These are phyloP conservation scores for Wilhelminamyces savonicus DNA, from an alignment of 805 yeast species.

Conservation along the genomic window DNA sequence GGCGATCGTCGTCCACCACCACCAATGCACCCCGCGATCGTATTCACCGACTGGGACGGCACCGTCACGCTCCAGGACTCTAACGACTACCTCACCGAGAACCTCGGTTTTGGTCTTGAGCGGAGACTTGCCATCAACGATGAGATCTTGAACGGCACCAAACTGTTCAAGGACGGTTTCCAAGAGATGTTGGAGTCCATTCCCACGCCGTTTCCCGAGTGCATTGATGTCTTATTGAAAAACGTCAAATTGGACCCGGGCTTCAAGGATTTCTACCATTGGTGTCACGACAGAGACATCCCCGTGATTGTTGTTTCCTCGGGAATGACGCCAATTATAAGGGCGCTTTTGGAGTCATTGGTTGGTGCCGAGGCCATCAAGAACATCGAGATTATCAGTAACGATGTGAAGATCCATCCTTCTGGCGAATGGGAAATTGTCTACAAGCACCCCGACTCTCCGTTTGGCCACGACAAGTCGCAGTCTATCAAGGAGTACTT, in stretches of 20 bases:
- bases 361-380: conserved; percentile 72
- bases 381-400: conserved; percentile 75
- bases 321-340: conserved; percentile 92
- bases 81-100: conserved; percentile 86
- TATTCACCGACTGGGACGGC: conserved; percentile 98
- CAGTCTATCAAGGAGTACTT: conserved; percentile 58
- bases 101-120: conserved; percentile 75
- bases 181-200: conserved; percentile 77
- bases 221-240: conserved; percentile 62
- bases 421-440: conserved; percentile 75
- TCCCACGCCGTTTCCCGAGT: conserved; percentile 69
- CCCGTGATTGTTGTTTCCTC: conserved; percentile 86
- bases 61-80: conserved; percentile 95
- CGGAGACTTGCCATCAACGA: conserved; percentile 64
- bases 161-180: conserved; percentile 78
- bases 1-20: background rate
- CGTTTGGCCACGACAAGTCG: conserved; percentile 94
- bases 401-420: conserved; percentile 53
- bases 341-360: conserved; percentile 63
- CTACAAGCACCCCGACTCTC: conserved; percentile 72
- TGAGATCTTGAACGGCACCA: conserved; percentile 61
- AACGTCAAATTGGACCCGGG: conserved; percentile 84
- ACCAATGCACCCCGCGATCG: conserved; percentile 50
- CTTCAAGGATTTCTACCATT: conserved; percentile 71
- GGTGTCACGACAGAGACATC: conserved; percentile 65